Base-by-base conservation (phyloP, 208 protist species). In the Endotrypanum monterogeii region DNA sequence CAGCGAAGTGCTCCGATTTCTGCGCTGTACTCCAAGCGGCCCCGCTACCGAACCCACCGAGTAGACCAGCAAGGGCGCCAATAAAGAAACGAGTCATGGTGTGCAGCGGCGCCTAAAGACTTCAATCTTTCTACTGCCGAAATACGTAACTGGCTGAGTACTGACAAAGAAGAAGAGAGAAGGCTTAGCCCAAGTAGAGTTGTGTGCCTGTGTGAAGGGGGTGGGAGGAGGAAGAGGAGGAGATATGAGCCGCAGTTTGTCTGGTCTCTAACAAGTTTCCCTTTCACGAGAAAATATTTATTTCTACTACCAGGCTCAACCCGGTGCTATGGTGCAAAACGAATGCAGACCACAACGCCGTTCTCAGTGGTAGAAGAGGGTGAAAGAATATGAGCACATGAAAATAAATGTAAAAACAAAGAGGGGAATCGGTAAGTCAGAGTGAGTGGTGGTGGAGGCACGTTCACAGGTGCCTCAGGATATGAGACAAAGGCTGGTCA, bases 1-100 rank as follows among this genome's bases (percentile, higher is more conserved):
- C 86, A 5, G 74, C 80, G 11, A 78, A 55, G 60, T 54, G 57
- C 25, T 73, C 62, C 0, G 65, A 76, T 23, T 80, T 72, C 74
- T 67, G 68, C 3, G 69, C 23, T 14, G 80, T 83, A 60, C 80
- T 74, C 68, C 82, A 89, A 56, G 81, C 14, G 30, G 82, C 67
- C 55, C 74, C 73, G 32, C 74, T 63, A 48, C 84, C 62, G 25
- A 69, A 73, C 25, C 83, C 89, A 41, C 75, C 71, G 12, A 86
- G 44, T 62, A 89, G 35, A 61, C 71, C 74, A 16, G 79, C 74
- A 37, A 83, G 32, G 39, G 86, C 83, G 70, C 86, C 82, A 20
- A 73, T 65, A 71, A 91, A 35, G 44, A 90, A 83, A 51, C 79
- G 83, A 46, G 71, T 74, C 82, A 85, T 85, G 11, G 51, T 35